These are phyloP conservation scores for Trapa bicornis DNA, from an alignment of 345 rosid species.

Conservation along the genomic window DNA sequence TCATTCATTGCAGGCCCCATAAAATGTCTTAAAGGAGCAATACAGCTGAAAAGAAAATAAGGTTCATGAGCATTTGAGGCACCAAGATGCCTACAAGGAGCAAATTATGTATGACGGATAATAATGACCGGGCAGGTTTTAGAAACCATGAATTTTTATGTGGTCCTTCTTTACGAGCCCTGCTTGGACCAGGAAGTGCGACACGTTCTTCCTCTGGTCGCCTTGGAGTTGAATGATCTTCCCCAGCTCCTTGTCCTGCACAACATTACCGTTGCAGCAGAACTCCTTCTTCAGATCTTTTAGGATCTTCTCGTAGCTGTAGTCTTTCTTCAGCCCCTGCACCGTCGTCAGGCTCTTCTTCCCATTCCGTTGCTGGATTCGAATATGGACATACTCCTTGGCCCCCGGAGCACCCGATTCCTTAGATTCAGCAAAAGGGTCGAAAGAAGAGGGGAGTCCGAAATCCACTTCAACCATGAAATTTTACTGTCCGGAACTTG, in stretches of 20 bases:
- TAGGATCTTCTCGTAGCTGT: constrained; percentile 60
- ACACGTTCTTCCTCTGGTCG: constrained; percentile 76
- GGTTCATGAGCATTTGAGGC: not conserved
- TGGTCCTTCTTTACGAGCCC: constrained; percentile 63
- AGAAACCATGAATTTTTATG: constrained; percentile 82
- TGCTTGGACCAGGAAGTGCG: constrained; percentile 49
- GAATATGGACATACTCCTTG: constrained; percentile 52
- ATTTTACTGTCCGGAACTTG: not conserved
- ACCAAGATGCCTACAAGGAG: not conserved
- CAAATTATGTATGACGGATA: not conserved
- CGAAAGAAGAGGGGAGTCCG: constrained; percentile 50
- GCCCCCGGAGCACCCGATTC: constrained; percentile 40
- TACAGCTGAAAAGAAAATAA: too few species aligned
- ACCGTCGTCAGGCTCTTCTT: constrained; percentile 69
- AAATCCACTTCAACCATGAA: constrained; percentile 15
- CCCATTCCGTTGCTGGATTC: constrained; percentile 73
- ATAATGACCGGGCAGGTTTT: constrained; percentile 2
- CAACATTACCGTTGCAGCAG: constrained; percentile 79
- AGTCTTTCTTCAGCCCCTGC: constrained; percentile 57
- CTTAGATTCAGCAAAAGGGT: constrained; percentile 55
- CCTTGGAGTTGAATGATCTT: constrained; percentile 96
- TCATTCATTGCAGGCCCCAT: too few species aligned
- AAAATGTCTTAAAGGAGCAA: too few species aligned
- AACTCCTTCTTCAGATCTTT: constrained; percentile 71
- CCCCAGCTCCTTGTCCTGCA: constrained; percentile 71